Percentiles rank a stretch among this genome's conserved stretches.
Conservation (phyloP, 2,329 filamentous ascomycete genomes). For the Amylocarpus encephaloides region DNA sequence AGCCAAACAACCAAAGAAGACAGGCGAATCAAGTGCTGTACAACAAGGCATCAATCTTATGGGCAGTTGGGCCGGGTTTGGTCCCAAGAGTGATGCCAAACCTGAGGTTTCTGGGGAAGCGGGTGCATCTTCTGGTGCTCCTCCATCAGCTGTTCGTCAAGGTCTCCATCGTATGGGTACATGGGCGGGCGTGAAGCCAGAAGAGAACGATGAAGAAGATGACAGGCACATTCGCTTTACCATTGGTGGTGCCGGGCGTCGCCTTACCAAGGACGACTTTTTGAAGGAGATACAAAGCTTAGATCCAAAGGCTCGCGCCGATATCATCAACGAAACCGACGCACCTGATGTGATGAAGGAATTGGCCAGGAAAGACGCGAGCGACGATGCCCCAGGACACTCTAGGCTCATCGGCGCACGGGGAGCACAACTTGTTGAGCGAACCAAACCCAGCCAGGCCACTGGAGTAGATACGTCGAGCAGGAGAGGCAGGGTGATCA, state of each 20-base stretch:
- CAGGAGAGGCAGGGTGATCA: neutral
- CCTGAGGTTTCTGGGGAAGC: slow-evolving; percentile 2
- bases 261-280: slow-evolving; percentile 78
- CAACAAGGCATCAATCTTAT: slow-evolving; percentile 24
- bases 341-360: slow-evolving; percentile 28
- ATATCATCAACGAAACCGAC: slow-evolving; percentile 26
- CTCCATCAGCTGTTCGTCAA: slow-evolving; percentile 16
- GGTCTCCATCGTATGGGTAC: slow-evolving; percentile 24
- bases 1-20: slow-evolving; percentile 11
- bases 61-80: slow-evolving; percentile 26
- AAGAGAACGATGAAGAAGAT: slow-evolving; percentile 47
- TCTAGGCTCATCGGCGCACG: slow-evolving; percentile 35
- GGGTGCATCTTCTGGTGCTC: neutral
- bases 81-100: slow-evolving; percentile 6
- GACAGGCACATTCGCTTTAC: slow-evolving; percentile 71
- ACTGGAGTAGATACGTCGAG: slow-evolving; percentile 18
- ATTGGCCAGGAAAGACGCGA: slow-evolving; percentile 27
- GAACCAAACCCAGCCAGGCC: slow-evolving; percentile 14
- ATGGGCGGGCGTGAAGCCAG: slow-evolving; percentile 21
- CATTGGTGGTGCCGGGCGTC: slow-evolving; percentile 62
- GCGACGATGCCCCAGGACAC: slow-evolving; percentile 18
- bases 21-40: slow-evolving; percentile 13
- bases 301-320: slow-evolving; percentile 52
- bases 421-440: slow-evolving; percentile 10
- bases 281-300: slow-evolving; percentile 67